phyloP scores from a whole-genome alignment of 768 basidiomycete genomes.

The Lepiota brunneoincarnata region DNA sequence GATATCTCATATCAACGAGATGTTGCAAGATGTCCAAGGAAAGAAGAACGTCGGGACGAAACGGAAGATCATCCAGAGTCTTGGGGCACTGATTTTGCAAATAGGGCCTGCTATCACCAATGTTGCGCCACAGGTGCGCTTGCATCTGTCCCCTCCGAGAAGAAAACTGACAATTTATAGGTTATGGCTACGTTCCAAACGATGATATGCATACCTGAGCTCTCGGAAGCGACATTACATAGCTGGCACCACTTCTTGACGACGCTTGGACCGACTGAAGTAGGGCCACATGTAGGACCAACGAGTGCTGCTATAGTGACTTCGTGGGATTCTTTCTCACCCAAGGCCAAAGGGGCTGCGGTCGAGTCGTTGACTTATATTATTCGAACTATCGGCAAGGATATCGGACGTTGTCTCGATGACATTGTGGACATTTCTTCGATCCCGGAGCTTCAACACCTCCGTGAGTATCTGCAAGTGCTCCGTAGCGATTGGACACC shows the following conservation, averaged over 20 bases:
- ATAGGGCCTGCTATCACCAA: slow-evolving; percentile 71
- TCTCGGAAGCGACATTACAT: slow-evolving; percentile 75
- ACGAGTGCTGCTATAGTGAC: slow-evolving; percentile 84
- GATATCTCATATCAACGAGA: slow-evolving; percentile 81
- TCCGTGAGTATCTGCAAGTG: slow-evolving; percentile 38
- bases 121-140: slow-evolving; percentile 82
- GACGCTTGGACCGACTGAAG: slow-evolving; percentile 62
- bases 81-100: slow-evolving; percentile 67
- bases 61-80: slow-evolving; percentile 72
- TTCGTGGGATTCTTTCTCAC: slow-evolving; percentile 67
- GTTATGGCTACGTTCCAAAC: slow-evolving; percentile 96
- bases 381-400: slow-evolving; percentile 57
- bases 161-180: slow-evolving; percentile 36
- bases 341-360: slow-evolving; percentile 50
- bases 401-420: slow-evolving; percentile 55
- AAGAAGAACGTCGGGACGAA: slow-evolving; percentile 71
- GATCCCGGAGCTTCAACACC: slow-evolving; percentile 60
- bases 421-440: slow-evolving; percentile 78
- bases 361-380: slow-evolving; percentile 64
- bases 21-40: slow-evolving; percentile 80
- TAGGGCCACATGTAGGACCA: slow-evolving; percentile 81
- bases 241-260: slow-evolving; percentile 80
- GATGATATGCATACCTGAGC: slow-evolving; percentile 69
- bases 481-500: slow-evolving; percentile 51
- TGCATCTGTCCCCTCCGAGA: neutral